These are phyloP conservation scores for Lachancea lanzarotensis DNA, from an alignment of 805 yeast species.

Conservation along the genomic window DNA sequence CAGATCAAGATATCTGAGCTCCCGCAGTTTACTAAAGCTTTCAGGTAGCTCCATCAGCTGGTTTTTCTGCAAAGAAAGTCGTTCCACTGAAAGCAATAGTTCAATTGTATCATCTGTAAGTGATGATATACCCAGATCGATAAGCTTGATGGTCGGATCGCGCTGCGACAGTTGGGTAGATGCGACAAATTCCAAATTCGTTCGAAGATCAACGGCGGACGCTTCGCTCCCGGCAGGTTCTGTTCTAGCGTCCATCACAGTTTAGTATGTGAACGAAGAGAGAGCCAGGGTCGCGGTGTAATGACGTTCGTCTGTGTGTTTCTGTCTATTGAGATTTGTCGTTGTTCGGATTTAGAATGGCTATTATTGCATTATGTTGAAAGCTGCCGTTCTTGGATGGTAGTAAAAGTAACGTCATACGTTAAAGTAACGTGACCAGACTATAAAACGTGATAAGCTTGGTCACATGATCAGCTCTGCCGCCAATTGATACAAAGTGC, in stretches of 20 bases:
- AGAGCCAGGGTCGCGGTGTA: neutral
- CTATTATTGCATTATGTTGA: too few species aligned
- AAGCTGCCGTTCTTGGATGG: too few species aligned
- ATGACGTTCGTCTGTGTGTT: too few species aligned
- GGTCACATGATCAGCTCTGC: too few species aligned
- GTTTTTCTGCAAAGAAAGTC: conserved; percentile 51
- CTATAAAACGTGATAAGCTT: too few species aligned
- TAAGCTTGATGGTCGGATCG: conserved; percentile 34
- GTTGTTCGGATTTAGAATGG: too few species aligned
- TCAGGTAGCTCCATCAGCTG: conserved; percentile 42
- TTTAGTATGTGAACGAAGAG: neutral
- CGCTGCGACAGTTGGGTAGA: conserved; percentile 13
- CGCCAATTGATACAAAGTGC: too few species aligned
- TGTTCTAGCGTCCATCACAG: neutral
- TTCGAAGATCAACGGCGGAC: conserved; percentile 1
- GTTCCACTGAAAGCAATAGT: conserved; percentile 36
- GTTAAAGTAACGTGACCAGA: too few species aligned
- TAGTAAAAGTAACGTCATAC: too few species aligned
- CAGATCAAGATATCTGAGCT: conserved; percentile 56
- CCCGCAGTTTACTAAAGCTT: conserved; percentile 38
- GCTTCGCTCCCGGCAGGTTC: neutral
- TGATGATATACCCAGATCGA: conserved; percentile 34
- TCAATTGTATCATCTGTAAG: conserved; percentile 37
- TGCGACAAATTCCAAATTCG: conserved; percentile 3
- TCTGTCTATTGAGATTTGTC: too few species aligned